Conservation (phyloP, 495 filamentous ascomycete species). For the Lentithecium fluviatile region DNA sequence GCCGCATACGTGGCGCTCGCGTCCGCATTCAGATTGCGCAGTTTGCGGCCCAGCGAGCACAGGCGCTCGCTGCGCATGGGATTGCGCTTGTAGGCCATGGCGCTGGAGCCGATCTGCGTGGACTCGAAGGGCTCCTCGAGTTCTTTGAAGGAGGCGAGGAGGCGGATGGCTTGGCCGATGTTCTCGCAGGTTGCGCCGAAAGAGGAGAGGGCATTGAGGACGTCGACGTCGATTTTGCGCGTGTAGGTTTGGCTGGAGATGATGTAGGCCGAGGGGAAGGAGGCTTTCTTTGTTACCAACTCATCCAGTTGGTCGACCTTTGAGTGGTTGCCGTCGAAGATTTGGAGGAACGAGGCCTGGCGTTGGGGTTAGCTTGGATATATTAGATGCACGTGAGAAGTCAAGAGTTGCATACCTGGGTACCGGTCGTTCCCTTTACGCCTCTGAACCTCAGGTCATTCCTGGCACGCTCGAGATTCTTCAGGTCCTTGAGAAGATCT, state of each 20-base stretch:
- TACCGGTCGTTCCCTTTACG: constrained; percentile 63
- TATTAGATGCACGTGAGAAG: neutral
- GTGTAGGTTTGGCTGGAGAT: constrained; percentile 80
- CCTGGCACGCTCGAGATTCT: constrained; percentile 73
- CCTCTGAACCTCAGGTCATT: constrained; percentile 79
- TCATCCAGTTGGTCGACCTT: constrained; percentile 74
- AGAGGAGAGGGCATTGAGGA: constrained; percentile 75
- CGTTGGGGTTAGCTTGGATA: too few species aligned
- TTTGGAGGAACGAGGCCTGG: constrained; percentile 73
- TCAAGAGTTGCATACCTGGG: constrained; percentile 44
- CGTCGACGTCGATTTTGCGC: constrained; percentile 78
- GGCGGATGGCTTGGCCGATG: constrained; percentile 73
- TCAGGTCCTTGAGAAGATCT: constrained; percentile 83
- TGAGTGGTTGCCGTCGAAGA: constrained; percentile 75
- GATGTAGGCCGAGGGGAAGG: constrained; percentile 70
- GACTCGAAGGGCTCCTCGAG: constrained; percentile 92
- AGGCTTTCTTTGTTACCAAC: constrained; percentile 79
- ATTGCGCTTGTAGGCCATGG: constrained; percentile 84
- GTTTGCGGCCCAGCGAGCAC: constrained; percentile 69
- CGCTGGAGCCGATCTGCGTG: constrained; percentile 56
- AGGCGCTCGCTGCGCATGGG: constrained; percentile 88
- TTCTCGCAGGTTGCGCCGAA: constrained; percentile 81
- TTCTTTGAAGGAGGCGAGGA: constrained; percentile 76
- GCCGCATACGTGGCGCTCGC: constrained; percentile 73
- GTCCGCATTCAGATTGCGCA: constrained; percentile 64